Conservation (phyloP, 106 monocot species). For the Allium fistulosum region DNA sequence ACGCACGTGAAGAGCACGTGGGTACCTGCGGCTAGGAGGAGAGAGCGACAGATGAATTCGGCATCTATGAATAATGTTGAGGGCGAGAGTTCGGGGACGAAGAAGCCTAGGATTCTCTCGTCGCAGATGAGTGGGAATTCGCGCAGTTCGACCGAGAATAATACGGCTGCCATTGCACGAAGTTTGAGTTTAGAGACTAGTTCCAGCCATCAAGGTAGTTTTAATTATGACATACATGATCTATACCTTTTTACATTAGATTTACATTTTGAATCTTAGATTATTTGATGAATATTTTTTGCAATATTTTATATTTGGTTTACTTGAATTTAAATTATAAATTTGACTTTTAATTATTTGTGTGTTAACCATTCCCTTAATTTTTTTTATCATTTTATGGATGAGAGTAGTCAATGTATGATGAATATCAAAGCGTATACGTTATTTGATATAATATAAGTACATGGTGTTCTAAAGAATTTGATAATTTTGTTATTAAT, state of each 20-base stretch:
- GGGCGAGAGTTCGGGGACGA: conserved; percentile 19
- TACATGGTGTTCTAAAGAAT: no score
- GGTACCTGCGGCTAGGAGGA: conserved; percentile 71
- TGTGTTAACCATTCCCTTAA: no score
- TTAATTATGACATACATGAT: not conserved
- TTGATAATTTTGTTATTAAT: no score
- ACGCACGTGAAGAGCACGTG: conserved; percentile 87
- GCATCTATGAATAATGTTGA: conserved; percentile 9
- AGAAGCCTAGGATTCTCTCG: conserved; percentile 42
- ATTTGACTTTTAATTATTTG: no score
- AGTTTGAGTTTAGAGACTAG: conserved; percentile 40
- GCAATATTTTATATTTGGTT: not conserved
- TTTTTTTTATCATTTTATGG: no score
- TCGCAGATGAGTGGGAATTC: not conserved
- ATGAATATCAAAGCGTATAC: no score
- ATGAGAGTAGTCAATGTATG: no score
- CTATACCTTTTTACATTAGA: not conserved
- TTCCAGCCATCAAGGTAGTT: conserved; percentile 45
- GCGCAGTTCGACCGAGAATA: not conserved
- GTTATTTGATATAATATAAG: no score
- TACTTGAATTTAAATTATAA: not conserved
- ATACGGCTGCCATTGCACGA: not conserved
- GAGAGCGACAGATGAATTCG: conserved; percentile 39
- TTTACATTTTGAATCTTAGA: not conserved
- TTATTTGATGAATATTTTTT: not conserved